Evolutionary conservation across 2,329 filamentous ascomycete species (phyloP), one percentile per base, ranked within the genome.

Genomic region (Metarhizium brunneum): DNA sequence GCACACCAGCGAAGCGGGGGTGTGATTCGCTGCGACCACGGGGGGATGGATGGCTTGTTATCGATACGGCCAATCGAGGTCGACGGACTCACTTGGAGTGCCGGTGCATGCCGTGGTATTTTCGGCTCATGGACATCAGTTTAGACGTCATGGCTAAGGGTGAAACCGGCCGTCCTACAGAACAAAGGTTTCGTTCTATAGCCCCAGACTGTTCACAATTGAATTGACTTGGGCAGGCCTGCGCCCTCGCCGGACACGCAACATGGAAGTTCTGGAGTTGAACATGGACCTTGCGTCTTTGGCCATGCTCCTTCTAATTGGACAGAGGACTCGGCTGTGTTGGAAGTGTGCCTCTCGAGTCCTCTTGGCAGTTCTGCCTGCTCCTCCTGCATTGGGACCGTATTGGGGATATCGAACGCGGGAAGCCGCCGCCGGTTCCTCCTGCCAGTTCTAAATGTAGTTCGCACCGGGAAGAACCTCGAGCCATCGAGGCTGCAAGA

Each of bases 1-100:
- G 58, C 59, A 62, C 61, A 62, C 58, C 58, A 52, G 38, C 29
- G 45, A 14, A n/a, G 47, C 36, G 40, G 16, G 40, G 57, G 43
- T 54, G 53, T 54, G 56, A 60, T 58, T 59, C 43, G 54, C 54
- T 42, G 50, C 36, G 38, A 7, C 50, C 35, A 49, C 36, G 42
- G 32, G 40, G 50, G 32, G 29, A 47, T 55, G 56, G 52, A 47
- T 55, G 56, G 52, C n/a, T 43, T 29, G 30, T 54, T 49, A 16
- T 35, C 47, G 51, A 40, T 29, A 52, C 20, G 32, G 18, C 43
- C 52, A 54, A 40, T 47, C 43, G 43, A 4, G 25, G 25, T 25
- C 4, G 25, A 25, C 25, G 25, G 25, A 25, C 25, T 25, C 4
- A 25, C 3, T 4, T 25, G 25, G 25, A 25, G 25, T 25, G 32